Percentiles rank a stretch among this genome's conserved stretches.
phyloP scores from a whole-genome alignment of 768 basidiomycete genomes.

The Hypholoma sublateritium region DNA sequence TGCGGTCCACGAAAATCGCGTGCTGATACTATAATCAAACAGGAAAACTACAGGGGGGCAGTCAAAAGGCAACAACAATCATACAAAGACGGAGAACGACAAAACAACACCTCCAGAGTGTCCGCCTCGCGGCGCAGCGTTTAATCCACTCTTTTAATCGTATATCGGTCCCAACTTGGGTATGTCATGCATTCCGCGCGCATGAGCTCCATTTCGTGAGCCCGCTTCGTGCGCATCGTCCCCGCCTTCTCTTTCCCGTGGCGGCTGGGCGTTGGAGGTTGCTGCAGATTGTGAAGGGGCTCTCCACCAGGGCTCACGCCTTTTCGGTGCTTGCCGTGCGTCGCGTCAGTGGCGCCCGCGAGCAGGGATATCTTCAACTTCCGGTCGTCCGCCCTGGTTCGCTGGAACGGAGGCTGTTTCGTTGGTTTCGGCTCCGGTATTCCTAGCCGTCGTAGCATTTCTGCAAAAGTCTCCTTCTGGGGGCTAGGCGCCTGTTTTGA shows the following conservation, averaged over 20 bases:
- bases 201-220: slow-evolving; percentile 32
- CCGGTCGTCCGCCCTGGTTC: slow-evolving; percentile 48
- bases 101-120: slow-evolving; percentile 11
- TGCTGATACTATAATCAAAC: not conserved
- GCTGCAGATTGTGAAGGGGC: not conserved
- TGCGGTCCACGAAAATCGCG: not conserved
- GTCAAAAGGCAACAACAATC: slow-evolving; percentile 2
- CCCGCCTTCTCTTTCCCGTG: slow-evolving; percentile 29
- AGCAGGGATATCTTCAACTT: slow-evolving; percentile 53
- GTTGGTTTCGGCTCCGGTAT: slow-evolving; percentile 38
- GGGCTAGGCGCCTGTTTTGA: slow-evolving; percentile 17
- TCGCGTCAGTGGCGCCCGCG: slow-evolving; percentile 6
- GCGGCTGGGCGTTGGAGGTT: slow-evolving; percentile 11
- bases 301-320: not conserved
- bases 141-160: slow-evolving; percentile 36
- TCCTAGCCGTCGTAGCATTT: slow-evolving; percentile 30
- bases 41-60: slow-evolving; percentile 2
- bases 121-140: not conserved
- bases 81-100: not conserved
- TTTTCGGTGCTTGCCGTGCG: slow-evolving; percentile 12
- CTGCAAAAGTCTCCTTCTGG: slow-evolving; percentile 17
- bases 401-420: slow-evolving; percentile 54
- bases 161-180: slow-evolving; percentile 69
- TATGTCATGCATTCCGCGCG: slow-evolving; percentile 48
- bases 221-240: slow-evolving; percentile 25